phyloP scores from a whole-genome alignment of 2,329 filamentous ascomycete genomes.

The Hymenotorrendiella dingleyae region DNA sequence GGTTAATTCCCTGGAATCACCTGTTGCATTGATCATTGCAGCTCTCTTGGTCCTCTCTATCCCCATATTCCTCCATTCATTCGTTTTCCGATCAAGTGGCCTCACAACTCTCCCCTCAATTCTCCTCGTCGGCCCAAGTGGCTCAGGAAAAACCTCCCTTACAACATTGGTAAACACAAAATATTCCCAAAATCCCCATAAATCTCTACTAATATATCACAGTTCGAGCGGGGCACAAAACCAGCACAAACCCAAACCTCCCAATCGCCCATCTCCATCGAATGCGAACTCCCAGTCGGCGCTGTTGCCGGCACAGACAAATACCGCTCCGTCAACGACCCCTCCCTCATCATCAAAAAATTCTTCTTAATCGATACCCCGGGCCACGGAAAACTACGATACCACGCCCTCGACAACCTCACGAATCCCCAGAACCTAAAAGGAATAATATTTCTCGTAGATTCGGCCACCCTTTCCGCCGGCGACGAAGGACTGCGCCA shows the following conservation, averaged over 20 bases:
- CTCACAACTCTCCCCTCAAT: slow-evolving; percentile 69
- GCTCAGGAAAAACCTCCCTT: slow-evolving; percentile 81
- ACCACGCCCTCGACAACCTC: slow-evolving; percentile 54
- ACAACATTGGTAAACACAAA: slow-evolving; percentile 59
- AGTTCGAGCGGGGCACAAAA: slow-evolving; percentile 48
- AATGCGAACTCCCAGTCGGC: slow-evolving; percentile 48
- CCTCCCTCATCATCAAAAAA: slow-evolving; percentile 50
- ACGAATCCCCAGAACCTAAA: slow-evolving; percentile 45
- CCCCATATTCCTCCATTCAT: slow-evolving; percentile 71
- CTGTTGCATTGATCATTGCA: slow-evolving; percentile 60
- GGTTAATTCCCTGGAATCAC: slow-evolving; percentile 50
- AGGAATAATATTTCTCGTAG: slow-evolving; percentile 83
- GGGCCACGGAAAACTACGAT: slow-evolving; percentile 89
- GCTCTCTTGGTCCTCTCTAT: slow-evolving; percentile 63
- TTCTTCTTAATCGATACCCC: slow-evolving; percentile 84
- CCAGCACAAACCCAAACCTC: slow-evolving; percentile 48
- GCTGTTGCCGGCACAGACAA: slow-evolving; percentile 50
- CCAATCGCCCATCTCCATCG: slow-evolving; percentile 51
- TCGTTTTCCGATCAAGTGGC: slow-evolving; percentile 60
- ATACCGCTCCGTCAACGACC: slow-evolving; percentile 62
- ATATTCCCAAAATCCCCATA: slow-evolving; percentile 5
- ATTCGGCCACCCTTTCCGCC: slow-evolving; percentile 61
- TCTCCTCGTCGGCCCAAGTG: slow-evolving; percentile 73
- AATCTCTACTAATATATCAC: slow-evolving; percentile 7
- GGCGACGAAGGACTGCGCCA: slow-evolving; percentile 59